Evolutionary conservation across 805 yeast species (phyloP).

Genomic region (Yarrowia deformans): DNA sequence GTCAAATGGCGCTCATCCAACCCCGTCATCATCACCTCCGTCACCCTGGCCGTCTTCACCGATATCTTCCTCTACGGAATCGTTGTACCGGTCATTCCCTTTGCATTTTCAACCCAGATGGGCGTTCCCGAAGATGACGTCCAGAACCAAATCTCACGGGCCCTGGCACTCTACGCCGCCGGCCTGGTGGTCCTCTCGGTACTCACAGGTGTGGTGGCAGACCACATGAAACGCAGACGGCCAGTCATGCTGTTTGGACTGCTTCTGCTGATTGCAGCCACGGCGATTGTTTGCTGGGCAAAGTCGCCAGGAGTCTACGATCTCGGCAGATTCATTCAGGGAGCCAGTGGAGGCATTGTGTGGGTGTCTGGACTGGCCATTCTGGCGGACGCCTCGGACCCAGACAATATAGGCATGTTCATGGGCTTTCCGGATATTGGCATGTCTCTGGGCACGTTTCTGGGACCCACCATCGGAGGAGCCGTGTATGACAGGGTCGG

Average conservation of each 20-base stretch:
- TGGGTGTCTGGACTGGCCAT: constrained; percentile 52
- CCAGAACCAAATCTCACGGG: constrained; percentile 46
- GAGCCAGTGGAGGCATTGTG: constrained; percentile 49
- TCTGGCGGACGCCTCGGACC: constrained; percentile 47
- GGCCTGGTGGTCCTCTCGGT: constrained; percentile 49
- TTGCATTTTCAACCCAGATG: constrained; percentile 47
- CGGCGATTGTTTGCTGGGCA: constrained; percentile 48
- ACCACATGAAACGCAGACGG: constrained; percentile 44
- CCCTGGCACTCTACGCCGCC: constrained; percentile 49
- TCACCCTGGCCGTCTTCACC: constrained; percentile 49
- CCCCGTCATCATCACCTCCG: constrained; percentile 45
- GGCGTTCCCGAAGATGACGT: constrained; percentile 46
- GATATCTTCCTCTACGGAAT: constrained; percentile 50
- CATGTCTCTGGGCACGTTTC: constrained; percentile 47
- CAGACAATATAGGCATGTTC: constrained; percentile 47
- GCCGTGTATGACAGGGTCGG: constrained; percentile 49
- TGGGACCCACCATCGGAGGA: constrained; percentile 52
- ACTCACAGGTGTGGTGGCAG: constrained; percentile 48
- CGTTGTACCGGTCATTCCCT: constrained; percentile 50
- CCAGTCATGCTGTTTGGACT: constrained; percentile 49
- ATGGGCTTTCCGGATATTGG: constrained; percentile 49
- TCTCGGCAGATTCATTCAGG: constrained; percentile 50
- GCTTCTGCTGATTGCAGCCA: constrained; percentile 47
- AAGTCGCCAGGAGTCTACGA: constrained; percentile 45
- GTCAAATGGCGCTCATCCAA: constrained; percentile 43